Base-by-base conservation (phyloP, 176 grass and related monocot genomes). In the Oryza punctata region DNA sequence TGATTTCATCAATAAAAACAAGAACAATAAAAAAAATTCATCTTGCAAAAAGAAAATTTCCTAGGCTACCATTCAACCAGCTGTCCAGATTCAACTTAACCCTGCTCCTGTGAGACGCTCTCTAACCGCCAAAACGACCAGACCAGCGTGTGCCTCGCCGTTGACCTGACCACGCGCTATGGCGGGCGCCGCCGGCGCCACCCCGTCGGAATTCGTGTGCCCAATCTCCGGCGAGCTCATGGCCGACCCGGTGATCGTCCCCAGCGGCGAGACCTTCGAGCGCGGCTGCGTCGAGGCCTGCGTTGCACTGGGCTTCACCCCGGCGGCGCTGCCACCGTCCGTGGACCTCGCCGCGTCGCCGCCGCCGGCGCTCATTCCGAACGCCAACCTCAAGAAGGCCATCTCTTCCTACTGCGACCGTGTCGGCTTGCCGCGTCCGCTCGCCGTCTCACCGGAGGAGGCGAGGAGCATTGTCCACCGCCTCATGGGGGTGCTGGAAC, bases 261-360 rank as follows among this genome's bases (percentile, higher is more conserved):
- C 90, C 38, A 66, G 68, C 0, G 90, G 87, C 21, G 69, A 89
- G 63, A 88, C 90, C 27, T 92, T 92, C 68, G 87, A 92, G 79
- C 80, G 90, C 9, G 78, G 69, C 67, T 92, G 75, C 66, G 80
- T 92, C 49, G 65, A 87, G 63, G 90, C 83, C 15, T 92, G 87
- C 69, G 6, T 57, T 2, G 84, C 86, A 29, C 61, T 89, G n/a
- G 43, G 37, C 46, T 77, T 89, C 75, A 83, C 46, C 27, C 87
- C 10, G 1, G 11, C 37, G 21, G 11, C n/a, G 69, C 38, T 71
- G 5, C 14, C 11, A 1, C 38, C 2, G 79, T 70, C 41, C 84
- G 24, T 82, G 50, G 13, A 80, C 86, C 28, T 79, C 61, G 44
- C 61, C 77, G n/a, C 90, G 10, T 75, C 82, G 37, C 65, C 78